Percentiles rank a stretch among this genome's conserved stretches.
Conservation (phyloP, 169 alveolate genomes). For the Cryptosporidium canis region DNA sequence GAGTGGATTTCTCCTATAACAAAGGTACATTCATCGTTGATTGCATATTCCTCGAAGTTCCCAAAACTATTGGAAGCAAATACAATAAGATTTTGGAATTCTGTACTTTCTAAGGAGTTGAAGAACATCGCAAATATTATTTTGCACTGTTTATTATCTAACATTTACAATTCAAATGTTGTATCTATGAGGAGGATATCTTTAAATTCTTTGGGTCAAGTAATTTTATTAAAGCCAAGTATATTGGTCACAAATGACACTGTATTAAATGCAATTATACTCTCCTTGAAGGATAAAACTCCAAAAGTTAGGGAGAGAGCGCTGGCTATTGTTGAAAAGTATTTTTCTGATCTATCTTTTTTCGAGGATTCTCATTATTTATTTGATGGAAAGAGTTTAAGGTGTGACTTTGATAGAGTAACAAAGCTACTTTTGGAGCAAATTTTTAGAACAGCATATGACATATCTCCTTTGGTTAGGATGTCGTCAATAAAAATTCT, state of each 20-base stretch:
- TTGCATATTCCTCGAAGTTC: constrained; percentile 55
- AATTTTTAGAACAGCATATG: constrained; percentile 46
- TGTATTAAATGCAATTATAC: constrained; percentile 19
- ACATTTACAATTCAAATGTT: constrained; percentile 26
- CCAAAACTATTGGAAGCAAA: constrained; percentile 39
- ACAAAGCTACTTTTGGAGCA: background rate
- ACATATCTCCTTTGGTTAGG: constrained; percentile 58
- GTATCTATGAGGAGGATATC: constrained; percentile 26
- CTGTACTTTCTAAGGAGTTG: background rate
- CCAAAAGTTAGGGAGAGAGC: constrained; percentile 73
- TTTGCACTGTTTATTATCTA: constrained; percentile 36
- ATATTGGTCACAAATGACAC: background rate
- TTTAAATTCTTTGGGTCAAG: constrained; percentile 56
- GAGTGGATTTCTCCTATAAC: constrained; percentile 71
- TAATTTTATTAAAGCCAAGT: background rate
- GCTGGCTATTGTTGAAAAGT: constrained; percentile 34
- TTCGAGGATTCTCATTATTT: background rate
- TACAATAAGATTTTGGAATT: constrained; percentile 26
- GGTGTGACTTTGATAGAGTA: background rate
- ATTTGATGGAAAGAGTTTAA: background rate
- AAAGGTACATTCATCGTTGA: constrained; percentile 23
- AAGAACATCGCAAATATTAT: constrained; percentile 1
- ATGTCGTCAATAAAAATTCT: constrained; percentile 36
- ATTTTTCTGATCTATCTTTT: constrained; percentile 3
- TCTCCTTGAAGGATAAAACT: constrained; percentile 48